Conservation (phyloP, 495 filamentous ascomycete species). For the Penicillium alfredii region DNA sequence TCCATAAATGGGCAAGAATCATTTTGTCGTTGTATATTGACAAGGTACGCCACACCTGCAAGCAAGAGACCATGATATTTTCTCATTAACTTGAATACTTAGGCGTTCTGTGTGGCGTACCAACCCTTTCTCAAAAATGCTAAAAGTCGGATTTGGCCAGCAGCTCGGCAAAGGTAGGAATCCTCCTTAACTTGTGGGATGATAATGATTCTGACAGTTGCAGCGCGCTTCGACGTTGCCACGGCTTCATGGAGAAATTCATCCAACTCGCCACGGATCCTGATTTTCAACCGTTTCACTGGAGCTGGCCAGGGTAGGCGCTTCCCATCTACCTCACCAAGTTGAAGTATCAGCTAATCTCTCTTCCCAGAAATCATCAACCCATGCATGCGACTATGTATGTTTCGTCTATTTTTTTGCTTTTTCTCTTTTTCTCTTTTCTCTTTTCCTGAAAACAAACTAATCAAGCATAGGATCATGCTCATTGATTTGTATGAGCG, state of each 20-base stretch:
- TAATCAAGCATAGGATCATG: slow-evolving; percentile 36
- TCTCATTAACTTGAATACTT: slow-evolving; percentile 1
- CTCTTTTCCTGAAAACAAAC: too few relatives aligned
- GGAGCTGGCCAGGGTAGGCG: slow-evolving; percentile 49
- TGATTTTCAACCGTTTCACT: slow-evolving; percentile 52
- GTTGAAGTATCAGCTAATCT: slow-evolving; percentile 2
- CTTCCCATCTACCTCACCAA: background rate
- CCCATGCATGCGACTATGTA: slow-evolving; percentile 52
- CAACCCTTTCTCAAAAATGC: slow-evolving; percentile 52
- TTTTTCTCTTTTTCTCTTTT: background rate
- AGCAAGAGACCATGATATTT: background rate
- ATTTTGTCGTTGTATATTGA: slow-evolving; percentile 41
- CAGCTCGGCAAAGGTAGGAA: slow-evolving; percentile 48
- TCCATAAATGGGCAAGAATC: slow-evolving; percentile 45
- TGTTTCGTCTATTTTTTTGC: background rate
- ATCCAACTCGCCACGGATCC: slow-evolving; percentile 46
- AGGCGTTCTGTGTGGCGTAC: slow-evolving; percentile 50
- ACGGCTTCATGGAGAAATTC: slow-evolving; percentile 52
- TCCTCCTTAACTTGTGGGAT: too few relatives aligned
- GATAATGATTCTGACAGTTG: slow-evolving; percentile 13
- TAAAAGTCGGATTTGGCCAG: slow-evolving; percentile 49
- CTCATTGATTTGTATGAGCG: slow-evolving; percentile 52
- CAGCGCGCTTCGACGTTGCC: slow-evolving; percentile 49
- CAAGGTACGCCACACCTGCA: slow-evolving; percentile 25
- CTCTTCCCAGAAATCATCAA: slow-evolving; percentile 39